Evolutionary conservation across 140 eudicot species (phyloP).

Genomic region (Senecio squalidus): DNA sequence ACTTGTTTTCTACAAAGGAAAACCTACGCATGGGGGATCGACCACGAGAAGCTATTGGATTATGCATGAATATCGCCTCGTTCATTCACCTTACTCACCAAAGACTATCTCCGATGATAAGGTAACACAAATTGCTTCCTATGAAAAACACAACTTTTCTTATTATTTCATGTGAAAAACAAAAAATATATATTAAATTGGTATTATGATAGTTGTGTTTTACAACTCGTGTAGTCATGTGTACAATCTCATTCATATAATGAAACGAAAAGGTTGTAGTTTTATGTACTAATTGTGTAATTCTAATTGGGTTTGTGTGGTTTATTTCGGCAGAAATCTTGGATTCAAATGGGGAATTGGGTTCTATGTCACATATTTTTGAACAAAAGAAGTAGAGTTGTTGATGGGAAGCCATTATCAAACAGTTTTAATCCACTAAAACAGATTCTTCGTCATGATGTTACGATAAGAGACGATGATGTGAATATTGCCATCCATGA

Average conservation of each 20-base stretch:
- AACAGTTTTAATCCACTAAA: slow-evolving; percentile 22
- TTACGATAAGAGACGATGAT: slow-evolving; percentile 7
- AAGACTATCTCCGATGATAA: slow-evolving; percentile 12
- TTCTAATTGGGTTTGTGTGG: background rate
- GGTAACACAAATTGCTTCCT: slow-evolving; percentile 4
- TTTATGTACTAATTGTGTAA: too few relatives aligned
- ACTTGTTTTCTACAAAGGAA: slow-evolving; percentile 47
- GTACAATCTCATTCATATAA: too few relatives aligned
- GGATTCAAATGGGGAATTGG: slow-evolving; percentile 55
- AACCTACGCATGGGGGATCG: slow-evolving; percentile 18
- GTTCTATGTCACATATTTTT: slow-evolving; percentile 47
- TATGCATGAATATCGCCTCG: slow-evolving; percentile 65
- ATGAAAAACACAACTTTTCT: background rate
- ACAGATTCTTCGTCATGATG: slow-evolving; percentile 16
- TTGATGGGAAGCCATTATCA: slow-evolving; percentile 22
- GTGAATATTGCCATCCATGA: slow-evolving; percentile 15
- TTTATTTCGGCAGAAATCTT: slow-evolving; percentile 26
- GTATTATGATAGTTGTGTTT: too few relatives aligned
- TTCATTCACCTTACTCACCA: slow-evolving; percentile 21
- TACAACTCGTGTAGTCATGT: too few relatives aligned
- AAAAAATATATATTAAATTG: too few relatives aligned
- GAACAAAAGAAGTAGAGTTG: slow-evolving; percentile 28
- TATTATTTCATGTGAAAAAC: background rate
- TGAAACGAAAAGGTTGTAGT: too few relatives aligned
- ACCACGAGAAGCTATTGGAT: slow-evolving; percentile 52